Percentiles rank a stretch among this genome's conserved stretches.
These are phyloP conservation scores for Pleurotus tuoliensis DNA, from an alignment of 768 basidiomycete genomes.

Conservation along the genomic window DNA sequence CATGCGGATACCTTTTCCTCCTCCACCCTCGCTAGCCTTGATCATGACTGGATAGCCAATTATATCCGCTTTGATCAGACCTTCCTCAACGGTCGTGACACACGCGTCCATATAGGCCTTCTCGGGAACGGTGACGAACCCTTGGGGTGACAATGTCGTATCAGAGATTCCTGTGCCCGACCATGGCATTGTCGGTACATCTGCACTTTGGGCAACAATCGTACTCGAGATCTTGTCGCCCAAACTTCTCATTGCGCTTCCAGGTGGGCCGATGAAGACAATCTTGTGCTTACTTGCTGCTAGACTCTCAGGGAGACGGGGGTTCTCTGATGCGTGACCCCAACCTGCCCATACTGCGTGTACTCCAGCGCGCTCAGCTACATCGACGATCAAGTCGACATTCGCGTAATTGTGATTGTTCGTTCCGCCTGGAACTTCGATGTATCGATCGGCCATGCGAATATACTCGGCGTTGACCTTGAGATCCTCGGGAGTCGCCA, in stretches of 20 bases:
- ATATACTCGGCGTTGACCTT: conserved; percentile 99
- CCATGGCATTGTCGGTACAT: conserved; percentile 99
- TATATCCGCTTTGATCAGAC: conserved; percentile 73
- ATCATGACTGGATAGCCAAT: conserved; percentile 99
- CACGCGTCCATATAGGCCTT: conserved; percentile 86
- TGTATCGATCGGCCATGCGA: conserved; percentile 98
- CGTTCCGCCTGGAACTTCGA: conserved; percentile 96
- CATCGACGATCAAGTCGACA: conserved; percentile 97
- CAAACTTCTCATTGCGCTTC: conserved; percentile 97
- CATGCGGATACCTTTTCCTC: conserved; percentile 98
- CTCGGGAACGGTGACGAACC: conserved; percentile 94
- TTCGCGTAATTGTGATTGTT: conserved; percentile 99
- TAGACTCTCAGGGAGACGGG: conserved; percentile 90
- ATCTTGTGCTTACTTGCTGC: conserved; percentile 92
- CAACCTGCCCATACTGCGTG: conserved; percentile 99
- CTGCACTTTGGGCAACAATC: conserved; percentile 94
- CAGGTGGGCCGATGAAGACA: conserved; percentile 98
- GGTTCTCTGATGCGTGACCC: conserved; percentile 99
- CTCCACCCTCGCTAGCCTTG: conserved; percentile 98
- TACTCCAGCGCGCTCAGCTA: conserved; percentile 94
- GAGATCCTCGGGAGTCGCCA: conserved; percentile 98
- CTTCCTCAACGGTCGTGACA: conserved; percentile 83
- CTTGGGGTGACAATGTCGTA: conserved; percentile 76
- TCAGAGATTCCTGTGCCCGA: conserved; percentile 92
- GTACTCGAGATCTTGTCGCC: conserved; percentile 99